Conservation (phyloP, 371 early-diverging fungal genomes). For the Batkoa obscura region DNA sequence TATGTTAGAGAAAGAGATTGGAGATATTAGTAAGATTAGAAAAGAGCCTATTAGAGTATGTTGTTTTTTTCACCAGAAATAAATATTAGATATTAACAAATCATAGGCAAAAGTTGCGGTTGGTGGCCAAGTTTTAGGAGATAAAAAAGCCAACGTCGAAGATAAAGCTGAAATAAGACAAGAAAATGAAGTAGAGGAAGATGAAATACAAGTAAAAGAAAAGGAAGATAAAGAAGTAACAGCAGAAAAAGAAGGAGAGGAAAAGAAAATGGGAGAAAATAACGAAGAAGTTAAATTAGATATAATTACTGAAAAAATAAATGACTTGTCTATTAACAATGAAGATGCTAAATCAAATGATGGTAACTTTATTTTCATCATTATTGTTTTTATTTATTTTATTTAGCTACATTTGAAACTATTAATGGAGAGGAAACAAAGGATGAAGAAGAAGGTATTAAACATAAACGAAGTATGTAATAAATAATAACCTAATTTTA, state of each 20-base stretch:
- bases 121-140: background rate
- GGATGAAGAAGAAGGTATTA: slow-evolving; percentile 9
- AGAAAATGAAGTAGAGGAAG: slow-evolving; percentile 5
- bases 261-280: background rate
- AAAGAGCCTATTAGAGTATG: slow-evolving; percentile 11
- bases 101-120: background rate
- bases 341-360: too few species aligned
- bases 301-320: slow-evolving; percentile 11
- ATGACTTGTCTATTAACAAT: too few species aligned
- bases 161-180: slow-evolving; percentile 9
- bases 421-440: slow-evolving; percentile 11
- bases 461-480: slow-evolving; percentile 9
- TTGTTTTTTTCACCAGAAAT: too few species aligned
- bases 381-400: too few species aligned
- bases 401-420: too few species aligned
- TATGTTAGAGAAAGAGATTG: slow-evolving; percentile 56
- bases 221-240: too few species aligned
- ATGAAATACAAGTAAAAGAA: slow-evolving; percentile 2
- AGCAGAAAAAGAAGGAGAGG: too few species aligned
- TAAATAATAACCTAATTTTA: too few species aligned
- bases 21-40: slow-evolving; percentile 25
- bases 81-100: background rate
- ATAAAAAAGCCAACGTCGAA: background rate
- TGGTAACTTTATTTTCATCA: too few species aligned
- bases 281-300: slow-evolving; percentile 9